Evolutionary conservation across 495 filamentous ascomycete genomes (phyloP), one percentile per base, ranked within the genome.

Genomic region (Xylaria longipes): DNA sequence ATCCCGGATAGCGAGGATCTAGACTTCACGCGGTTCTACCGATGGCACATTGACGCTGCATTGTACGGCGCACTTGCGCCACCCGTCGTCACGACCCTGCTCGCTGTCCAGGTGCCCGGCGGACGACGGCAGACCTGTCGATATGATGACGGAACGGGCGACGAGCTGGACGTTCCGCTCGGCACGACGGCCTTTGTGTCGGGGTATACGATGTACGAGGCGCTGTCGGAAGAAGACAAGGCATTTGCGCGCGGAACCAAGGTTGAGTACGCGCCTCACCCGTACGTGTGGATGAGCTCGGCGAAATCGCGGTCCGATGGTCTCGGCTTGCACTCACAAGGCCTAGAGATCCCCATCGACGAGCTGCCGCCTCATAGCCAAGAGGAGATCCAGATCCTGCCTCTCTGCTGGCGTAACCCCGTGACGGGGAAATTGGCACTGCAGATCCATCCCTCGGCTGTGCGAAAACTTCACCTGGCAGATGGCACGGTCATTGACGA

Each of bases 31-130:
- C 88, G 91, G 31, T 94, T 93, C 80, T 93, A 91, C 78, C 84
- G 91, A 43, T 94, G 91, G 91, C 91, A 94, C 74, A 93, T 94
- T 68, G 91, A 94, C 76, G 91, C 91, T 12, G 91, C 91, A 8
- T 82, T 93, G 4, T 94, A 94, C 76, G 91, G 87, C 15, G 83
- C 92, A 22, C 56, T 69, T 15, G 87, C 92, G 41, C 91, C 91
- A 3, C 90, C 91, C 3, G 82, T 88, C 39, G 91, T 91, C 11
- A 94, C 91, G 0, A 89, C 90, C 0, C 83, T 94, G 9, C 77
- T 93, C 61, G 91, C 91, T 4, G 90, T 93, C 1, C 81, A 81
- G 31, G 90, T 94, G 1, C 91, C 91, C 0, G 81, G 83, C 48
- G 91, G 89, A 20, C 87, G 90, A 20, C 82, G 85, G 11, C 91